These are phyloP conservation scores for Trichoderma atroviride DNA, from an alignment of 2,329 filamentous ascomycete genomes.

Conservation along the genomic window DNA sequence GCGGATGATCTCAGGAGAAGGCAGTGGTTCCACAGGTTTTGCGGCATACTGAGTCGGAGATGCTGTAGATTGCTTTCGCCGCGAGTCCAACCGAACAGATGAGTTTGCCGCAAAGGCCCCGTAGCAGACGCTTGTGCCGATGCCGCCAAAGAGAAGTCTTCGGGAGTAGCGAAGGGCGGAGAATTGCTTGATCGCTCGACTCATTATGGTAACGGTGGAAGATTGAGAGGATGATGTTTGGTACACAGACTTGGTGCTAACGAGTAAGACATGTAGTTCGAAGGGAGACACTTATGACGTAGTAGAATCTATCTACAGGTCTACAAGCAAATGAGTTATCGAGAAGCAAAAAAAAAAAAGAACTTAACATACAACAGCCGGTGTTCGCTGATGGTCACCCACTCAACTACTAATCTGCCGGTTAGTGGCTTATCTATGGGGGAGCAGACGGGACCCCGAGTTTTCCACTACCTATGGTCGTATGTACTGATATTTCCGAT, in stretches of 20 bases:
- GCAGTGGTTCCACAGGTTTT: conserved; percentile 27
- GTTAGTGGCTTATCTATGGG: too few relatives aligned
- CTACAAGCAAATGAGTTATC: not conserved
- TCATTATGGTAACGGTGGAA: not conserved
- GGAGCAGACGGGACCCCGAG: too few relatives aligned
- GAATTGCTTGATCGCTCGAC: not conserved
- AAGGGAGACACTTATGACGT: not conserved
- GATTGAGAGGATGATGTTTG: not conserved
- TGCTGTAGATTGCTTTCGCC: conserved; percentile 29
- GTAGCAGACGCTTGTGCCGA: conserved; percentile 35
- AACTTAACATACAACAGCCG: too few relatives aligned
- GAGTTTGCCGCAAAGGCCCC: conserved; percentile 34
- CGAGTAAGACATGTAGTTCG: not conserved
- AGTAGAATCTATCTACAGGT: not conserved
- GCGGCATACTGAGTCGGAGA: conserved; percentile 28
- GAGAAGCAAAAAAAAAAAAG: too few relatives aligned
- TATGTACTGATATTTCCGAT: too few relatives aligned
- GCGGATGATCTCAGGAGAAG: conserved; percentile 43
- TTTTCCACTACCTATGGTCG: too few relatives aligned
- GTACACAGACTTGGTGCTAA: not conserved
- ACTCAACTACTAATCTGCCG: too few relatives aligned
- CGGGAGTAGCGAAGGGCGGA: conserved; percentile 21
- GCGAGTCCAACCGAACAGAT: conserved; percentile 37
- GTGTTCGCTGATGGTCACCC: too few relatives aligned
- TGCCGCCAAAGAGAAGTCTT: conserved; percentile 35